Evolutionary conservation across 2,329 filamentous ascomycete species (phyloP), one percentile per base, ranked within the genome.

Genomic region (Arthrobotrys conoides): DNA sequence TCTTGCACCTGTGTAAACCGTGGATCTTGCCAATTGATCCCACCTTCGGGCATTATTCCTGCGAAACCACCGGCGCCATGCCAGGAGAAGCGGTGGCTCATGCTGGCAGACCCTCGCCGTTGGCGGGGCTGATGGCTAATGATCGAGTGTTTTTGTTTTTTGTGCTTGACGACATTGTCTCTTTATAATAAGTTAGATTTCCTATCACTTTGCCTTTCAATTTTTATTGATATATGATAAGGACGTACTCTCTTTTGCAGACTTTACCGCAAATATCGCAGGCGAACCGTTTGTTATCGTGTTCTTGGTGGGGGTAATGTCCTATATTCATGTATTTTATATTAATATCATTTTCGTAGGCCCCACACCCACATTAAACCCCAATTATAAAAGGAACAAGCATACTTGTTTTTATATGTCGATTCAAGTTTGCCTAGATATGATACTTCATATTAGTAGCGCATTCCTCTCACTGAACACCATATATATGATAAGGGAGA

Each of bases 81-180:
- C 69, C 71, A 79, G 22, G 76, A 79, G 76, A 73, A 73, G 3
- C 71, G 64, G 44, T 79, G 76, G 65, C 38, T 75, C 70, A 79
- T 66, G n/a, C 76, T 53, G 12, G 76, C n/a, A 1, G 70, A 73
- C 16, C 76, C 71, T 1, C 71, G 57, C 18, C 76, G 70, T 33
- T 75, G 76, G 24, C 76, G 70, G 38, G 76, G 76, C 20, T 70
- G 76, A 20, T 73, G 76, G 66, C 70, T 75, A 41, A 79, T 73
- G 38, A 79, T 79, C 8, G 80, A 78, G 44, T 81, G 81, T 53
- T 81, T 80, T 61, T 82, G 81, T 44, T 82, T 82, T 65, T 82
- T 81, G 49, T 82, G 81, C 41, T 82, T 82, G 38, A 82, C 81
- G 24, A 82, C 77, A 71, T 82, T 82, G 55, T 82, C 81, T 24